Evolutionary conservation across 2,329 filamentous ascomycete species (phyloP).

Genomic region (Blastomyces parvus): DNA sequence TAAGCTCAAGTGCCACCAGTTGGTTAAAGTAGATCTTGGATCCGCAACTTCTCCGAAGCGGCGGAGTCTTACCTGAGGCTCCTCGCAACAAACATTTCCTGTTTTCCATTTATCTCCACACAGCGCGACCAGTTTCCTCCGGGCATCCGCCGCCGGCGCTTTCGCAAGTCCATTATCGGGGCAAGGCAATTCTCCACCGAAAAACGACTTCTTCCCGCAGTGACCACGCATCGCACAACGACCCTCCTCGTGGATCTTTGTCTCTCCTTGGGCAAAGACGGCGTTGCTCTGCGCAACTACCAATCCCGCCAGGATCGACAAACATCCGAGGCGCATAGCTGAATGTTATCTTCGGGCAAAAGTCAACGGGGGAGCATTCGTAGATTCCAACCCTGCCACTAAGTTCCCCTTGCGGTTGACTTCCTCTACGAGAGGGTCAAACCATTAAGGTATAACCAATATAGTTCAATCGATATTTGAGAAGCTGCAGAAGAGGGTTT

Average conservation of each 20-base stretch:
- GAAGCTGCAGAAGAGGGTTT: not conserved
- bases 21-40: not conserved
- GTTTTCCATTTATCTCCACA: constrained; percentile 82
- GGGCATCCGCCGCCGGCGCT: constrained; percentile 60
- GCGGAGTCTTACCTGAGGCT: constrained; percentile 53
- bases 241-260: constrained; percentile 66
- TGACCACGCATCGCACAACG: constrained; percentile 84
- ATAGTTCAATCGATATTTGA: not conserved
- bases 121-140: constrained; percentile 69
- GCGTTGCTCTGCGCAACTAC: constrained; percentile 7
- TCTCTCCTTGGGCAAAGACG: constrained; percentile 18
- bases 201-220: constrained; percentile 84
- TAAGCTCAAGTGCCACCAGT: not conserved
- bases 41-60: constrained; percentile 22
- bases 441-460: not conserved
- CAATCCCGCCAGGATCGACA: constrained; percentile 12
- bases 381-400: not conserved
- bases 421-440: not conserved
- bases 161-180: constrained; percentile 78
- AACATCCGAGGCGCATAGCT: constrained; percentile 4
- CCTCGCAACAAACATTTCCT: constrained; percentile 73
- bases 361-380: not conserved
- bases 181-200: constrained; percentile 82
- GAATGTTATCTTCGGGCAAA: not conserved
- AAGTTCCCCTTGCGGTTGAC: not conserved